Percentiles rank a stretch among this genome's conserved stretches.
Conservation (phyloP, 495 filamentous ascomycete species). For the Talaromyces thailandensis region DNA sequence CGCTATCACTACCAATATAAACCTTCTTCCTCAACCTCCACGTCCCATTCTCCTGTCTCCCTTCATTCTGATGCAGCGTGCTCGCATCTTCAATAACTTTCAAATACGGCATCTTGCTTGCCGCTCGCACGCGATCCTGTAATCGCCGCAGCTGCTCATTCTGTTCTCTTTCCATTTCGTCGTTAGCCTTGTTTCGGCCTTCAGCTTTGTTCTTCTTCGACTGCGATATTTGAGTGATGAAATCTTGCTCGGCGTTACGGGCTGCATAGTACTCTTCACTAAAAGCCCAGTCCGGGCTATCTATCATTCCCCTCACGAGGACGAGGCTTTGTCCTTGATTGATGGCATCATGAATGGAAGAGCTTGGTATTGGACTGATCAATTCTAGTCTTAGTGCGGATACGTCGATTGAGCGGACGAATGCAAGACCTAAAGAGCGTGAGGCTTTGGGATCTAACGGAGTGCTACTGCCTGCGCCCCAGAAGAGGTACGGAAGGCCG, state of each 20-base stretch:
- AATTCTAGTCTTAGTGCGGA: slow-evolving; percentile 31
- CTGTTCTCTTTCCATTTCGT: slow-evolving; percentile 11
- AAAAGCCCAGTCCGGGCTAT: slow-evolving; percentile 43
- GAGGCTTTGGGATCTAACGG: slow-evolving; percentile 34
- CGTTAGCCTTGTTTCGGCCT: slow-evolving; percentile 5
- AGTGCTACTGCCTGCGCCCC: slow-evolving; percentile 26
- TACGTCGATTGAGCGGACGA: slow-evolving; percentile 39
- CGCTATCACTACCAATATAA: slow-evolving; percentile 32
- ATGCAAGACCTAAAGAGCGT: slow-evolving; percentile 41
- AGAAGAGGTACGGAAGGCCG: slow-evolving; percentile 33
- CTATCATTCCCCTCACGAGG: slow-evolving; percentile 43
- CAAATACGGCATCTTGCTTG: slow-evolving; percentile 39
- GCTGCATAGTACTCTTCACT: slow-evolving; percentile 37
- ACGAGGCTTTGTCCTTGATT: slow-evolving; percentile 31
- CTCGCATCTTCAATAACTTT: slow-evolving; percentile 33
- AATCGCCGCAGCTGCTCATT: slow-evolving; percentile 16
- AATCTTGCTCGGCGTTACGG: slow-evolving; percentile 26
- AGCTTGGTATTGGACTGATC: slow-evolving; percentile 35
- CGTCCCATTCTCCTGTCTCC: slow-evolving; percentile 13
- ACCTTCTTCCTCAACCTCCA: slow-evolving; percentile 41
- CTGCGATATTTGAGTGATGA: slow-evolving; percentile 16
- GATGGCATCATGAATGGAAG: slow-evolving; percentile 20
- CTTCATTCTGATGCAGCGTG: slow-evolving; percentile 22
- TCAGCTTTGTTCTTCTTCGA: slow-evolving; percentile 16
- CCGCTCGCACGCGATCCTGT: slow-evolving; percentile 26